A percentile compares a stretch with the other conserved stretches of the same genome.
Conservation (phyloP, 495 filamentous ascomycete species). For the Penicillium argentinense region DNA sequence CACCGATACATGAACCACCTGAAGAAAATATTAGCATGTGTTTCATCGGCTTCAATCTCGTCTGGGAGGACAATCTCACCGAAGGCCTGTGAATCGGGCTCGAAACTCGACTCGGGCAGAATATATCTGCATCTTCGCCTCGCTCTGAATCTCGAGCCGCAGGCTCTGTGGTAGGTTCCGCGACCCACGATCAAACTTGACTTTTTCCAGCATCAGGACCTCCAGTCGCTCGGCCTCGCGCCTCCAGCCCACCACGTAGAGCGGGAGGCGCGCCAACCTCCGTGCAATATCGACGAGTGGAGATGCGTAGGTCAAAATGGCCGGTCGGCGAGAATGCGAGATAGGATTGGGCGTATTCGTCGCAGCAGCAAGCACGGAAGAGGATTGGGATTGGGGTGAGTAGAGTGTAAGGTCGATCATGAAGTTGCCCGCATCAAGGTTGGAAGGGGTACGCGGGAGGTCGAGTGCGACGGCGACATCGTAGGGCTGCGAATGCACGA, state of each 20-base stretch:
- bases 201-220: slow-evolving; percentile 68
- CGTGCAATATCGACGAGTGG: slow-evolving; percentile 53
- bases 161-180: slow-evolving; percentile 56
- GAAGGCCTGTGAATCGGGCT: slow-evolving; percentile 70
- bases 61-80: slow-evolving; percentile 33
- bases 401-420: slow-evolving; percentile 81
- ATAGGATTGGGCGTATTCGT: slow-evolving; percentile 30
- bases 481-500: slow-evolving; percentile 53
- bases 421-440: slow-evolving; percentile 75
- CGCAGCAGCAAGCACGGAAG: slow-evolving; percentile 22
- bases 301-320: slow-evolving; percentile 65
- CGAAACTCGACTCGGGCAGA: slow-evolving; percentile 62
- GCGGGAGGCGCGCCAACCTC: slow-evolving; percentile 53
- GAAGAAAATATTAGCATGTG: slow-evolving; percentile 9
- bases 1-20: slow-evolving; percentile 85
- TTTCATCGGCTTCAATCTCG: too few species aligned
- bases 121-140: slow-evolving; percentile 73
- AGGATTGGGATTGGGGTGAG: slow-evolving; percentile 36
- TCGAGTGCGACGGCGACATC: slow-evolving; percentile 72
- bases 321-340: slow-evolving; percentile 56
- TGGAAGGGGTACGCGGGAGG: slow-evolving; percentile 60
- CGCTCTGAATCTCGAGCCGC: slow-evolving; percentile 65
- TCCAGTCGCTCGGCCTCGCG: slow-evolving; percentile 56
- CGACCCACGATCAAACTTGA: slow-evolving; percentile 60
- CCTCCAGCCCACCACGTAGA: slow-evolving; percentile 58